Evolutionary conservation across 805 yeast species (phyloP), one percentile per base, ranked within the genome.

Genomic region (Debaryomyces castellii): DNA sequence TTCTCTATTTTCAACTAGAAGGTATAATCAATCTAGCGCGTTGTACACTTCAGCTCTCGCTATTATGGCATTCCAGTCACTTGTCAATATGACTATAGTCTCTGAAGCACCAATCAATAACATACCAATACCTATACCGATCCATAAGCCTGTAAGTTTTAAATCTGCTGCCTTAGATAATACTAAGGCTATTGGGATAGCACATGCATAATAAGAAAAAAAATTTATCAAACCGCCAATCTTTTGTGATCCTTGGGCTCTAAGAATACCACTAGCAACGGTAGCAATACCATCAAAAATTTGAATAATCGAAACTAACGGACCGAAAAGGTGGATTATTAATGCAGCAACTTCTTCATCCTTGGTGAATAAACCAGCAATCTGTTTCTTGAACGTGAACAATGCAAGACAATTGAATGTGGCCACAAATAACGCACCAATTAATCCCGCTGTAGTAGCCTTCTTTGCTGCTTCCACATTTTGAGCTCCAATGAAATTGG

Each of bases 191-290:
- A 83, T 52, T 0, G 95, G 95, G 34, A 87, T 69, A 1, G 89
- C 91, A 50, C 85, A 66, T 3, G 76, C 73, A 61, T 88, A 88
- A 64, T 88, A 88, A 0, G 84, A 78, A n/a, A 85, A 58, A 39
- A 88, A 69, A 55, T 87, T 88, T 41, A 87, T 69, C 10, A 78
- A 52, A 0, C 92, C 89, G 2, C 95, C 95, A 39, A 85, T 73
- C 40, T 74, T 77, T 60, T 88, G 96, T 39, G 82, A 67, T 0
- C 92, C 96, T 60, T 85, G 84, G 1, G 91, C 90, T 48, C 96
- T 69, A 47, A 88, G 66, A 28, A 85, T 75, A 1, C 91, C 94
- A 35, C 85, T 82, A 2, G 89, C 82, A 14, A 86, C 82, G 37
- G 85, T 80, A 12, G 87, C 85, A 14, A 85, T 59, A 3, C 89